phyloP scores from a whole-genome alignment of 2,329 filamentous ascomycete genomes.

The Aspergillus piperis region DNA sequence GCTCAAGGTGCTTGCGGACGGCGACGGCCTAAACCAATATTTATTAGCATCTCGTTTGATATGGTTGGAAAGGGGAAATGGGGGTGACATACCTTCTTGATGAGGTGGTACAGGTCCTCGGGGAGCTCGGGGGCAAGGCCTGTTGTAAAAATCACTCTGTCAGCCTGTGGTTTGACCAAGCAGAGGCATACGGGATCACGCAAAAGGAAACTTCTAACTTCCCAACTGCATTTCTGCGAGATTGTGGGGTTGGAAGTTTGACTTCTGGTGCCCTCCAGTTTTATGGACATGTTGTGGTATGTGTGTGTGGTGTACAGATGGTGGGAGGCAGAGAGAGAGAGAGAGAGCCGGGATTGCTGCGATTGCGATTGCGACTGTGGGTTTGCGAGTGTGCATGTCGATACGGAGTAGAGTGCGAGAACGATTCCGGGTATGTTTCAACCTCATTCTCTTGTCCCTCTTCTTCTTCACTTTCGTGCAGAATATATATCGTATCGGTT shows the following conservation, averaged over 20 bases:
- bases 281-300: background rate
- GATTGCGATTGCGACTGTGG: conserved; percentile 3
- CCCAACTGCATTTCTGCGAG: conserved; percentile 20
- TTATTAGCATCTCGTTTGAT: conserved; percentile 8
- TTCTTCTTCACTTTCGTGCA: too few species aligned
- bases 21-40: conserved; percentile 71
- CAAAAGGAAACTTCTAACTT: conserved; percentile 4
- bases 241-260: background rate
- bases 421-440: conserved; percentile 3
- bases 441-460: background rate
- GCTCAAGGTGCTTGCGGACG: conserved; percentile 99
- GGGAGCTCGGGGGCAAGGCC: conserved; percentile 98
- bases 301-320: background rate
- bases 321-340: background rate
- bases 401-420: background rate
- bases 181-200: conserved; percentile 68
- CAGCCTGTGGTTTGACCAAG: conserved; percentile 75
- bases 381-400: background rate
- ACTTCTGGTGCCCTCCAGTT: background rate
- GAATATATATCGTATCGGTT: background rate
- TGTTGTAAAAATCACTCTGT: conserved; percentile 82
- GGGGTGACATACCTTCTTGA: conserved; percentile 85
- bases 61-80: too few species aligned
- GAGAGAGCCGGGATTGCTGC: background rate
- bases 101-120: conserved; percentile 99